These are phyloP conservation scores for Juncus effusus DNA, from an alignment of 176 grass and related monocot species.

Conservation along the genomic window DNA sequence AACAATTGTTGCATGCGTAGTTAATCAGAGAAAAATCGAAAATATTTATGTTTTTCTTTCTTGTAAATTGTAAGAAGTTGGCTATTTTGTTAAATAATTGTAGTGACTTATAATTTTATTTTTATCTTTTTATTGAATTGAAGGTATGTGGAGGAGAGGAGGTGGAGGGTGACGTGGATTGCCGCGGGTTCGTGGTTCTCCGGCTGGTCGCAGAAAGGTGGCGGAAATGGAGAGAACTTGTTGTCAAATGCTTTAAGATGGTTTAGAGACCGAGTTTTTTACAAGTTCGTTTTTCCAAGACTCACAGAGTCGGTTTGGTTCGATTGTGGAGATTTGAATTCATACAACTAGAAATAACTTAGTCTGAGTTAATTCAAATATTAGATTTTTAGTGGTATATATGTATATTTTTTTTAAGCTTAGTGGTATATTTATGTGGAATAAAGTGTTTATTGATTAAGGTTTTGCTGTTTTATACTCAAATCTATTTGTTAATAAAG, in stretches of 20 bases:
- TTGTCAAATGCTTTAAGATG: slow-evolving; percentile 16
- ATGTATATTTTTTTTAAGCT: too few species aligned
- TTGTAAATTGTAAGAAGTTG: too few species aligned
- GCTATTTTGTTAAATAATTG: too few species aligned
- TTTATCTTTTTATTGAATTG: not conserved
- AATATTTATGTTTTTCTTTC: too few species aligned
- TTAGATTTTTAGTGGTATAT: not conserved
- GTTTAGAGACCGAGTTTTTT: slow-evolving; percentile 49
- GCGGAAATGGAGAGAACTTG: slow-evolving; percentile 22
- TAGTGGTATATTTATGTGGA: too few species aligned
- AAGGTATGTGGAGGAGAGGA: slow-evolving; percentile 28
- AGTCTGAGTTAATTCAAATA: not conserved
- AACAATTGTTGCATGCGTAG: too few species aligned
- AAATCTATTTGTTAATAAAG: too few species aligned
- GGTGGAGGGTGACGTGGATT: slow-evolving; percentile 34
- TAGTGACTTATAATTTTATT: too few species aligned
- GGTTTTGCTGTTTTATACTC: too few species aligned
- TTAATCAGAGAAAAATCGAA: too few species aligned
- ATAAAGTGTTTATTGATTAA: too few species aligned
- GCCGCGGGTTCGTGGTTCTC: slow-evolving; percentile 30
- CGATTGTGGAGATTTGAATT: slow-evolving; percentile 37
- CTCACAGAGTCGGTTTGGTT: slow-evolving; percentile 38
- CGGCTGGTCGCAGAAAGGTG: slow-evolving; percentile 45
- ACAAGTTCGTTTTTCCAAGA: slow-evolving; percentile 38
- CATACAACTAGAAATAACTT: not conserved